These are phyloP conservation scores for Dioscorea dumetorum DNA, from an alignment of 106 monocot species.

Conservation along the genomic window DNA sequence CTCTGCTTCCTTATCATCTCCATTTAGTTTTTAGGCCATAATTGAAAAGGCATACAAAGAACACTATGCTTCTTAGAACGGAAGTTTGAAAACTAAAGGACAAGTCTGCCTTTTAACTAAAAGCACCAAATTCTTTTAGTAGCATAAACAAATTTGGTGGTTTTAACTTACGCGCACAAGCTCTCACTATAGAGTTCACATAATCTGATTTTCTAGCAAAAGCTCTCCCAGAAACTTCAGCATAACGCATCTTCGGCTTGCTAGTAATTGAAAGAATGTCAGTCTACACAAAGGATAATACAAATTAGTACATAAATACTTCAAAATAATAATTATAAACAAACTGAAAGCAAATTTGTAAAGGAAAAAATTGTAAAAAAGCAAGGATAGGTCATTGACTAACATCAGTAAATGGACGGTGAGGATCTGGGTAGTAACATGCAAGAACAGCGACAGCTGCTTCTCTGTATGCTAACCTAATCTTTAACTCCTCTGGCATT, in stretches of 20 bases:
- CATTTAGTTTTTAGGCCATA: too few relatives aligned
- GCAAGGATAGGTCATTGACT: conserved; percentile 1
- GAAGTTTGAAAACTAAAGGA: too few relatives aligned
- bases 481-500: conserved; percentile 66
- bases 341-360: too few relatives aligned
- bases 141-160: too few relatives aligned
- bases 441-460: conserved; percentile 74
- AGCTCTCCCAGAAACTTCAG: conserved; percentile 56
- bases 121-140: too few relatives aligned
- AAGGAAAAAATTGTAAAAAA: too few relatives aligned
- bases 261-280: conserved; percentile 53
- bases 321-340: neutral
- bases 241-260: conserved; percentile 77
- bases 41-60: too few relatives aligned
- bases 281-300: conserved; percentile 44
- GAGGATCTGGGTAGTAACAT: conserved; percentile 60
- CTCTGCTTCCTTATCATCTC: too few relatives aligned
- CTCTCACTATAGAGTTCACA: conserved; percentile 55
- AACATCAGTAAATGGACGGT: conserved; percentile 58
- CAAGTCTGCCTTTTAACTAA: too few relatives aligned
- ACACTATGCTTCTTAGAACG: too few relatives aligned
- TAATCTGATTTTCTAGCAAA: conserved; percentile 78
- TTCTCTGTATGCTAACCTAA: conserved; percentile 78
- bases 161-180: conserved; percentile 65
- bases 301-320: neutral